Base-by-base conservation (phyloP, 345 rosid species). In the Reutealis trisperma region DNA sequence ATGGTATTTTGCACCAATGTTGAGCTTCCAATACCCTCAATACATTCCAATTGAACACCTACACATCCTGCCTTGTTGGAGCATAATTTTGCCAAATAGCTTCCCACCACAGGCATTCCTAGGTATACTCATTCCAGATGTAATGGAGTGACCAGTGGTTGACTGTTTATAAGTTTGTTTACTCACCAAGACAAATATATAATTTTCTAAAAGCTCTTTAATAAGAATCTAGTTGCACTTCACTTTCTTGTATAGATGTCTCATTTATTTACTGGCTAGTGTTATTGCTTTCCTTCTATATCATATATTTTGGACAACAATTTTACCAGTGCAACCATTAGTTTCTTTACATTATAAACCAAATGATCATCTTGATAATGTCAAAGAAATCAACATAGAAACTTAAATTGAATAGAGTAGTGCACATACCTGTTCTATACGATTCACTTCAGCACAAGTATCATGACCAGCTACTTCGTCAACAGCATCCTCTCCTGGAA, bases 401-500 rank as follows among this genome's bases (percentile, higher is more conserved):
- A 34, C 32, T 27, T 51, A 63, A 76, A 52, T 18, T 27, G 10
- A 66, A 30, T 13, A 75, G 71, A 74, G 62, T 61, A 77, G 78
- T 74, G 71, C 42, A 82, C 81, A 67, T 64, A 90, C 97, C 92
- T 87, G 86, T 76, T 83, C 85, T 42, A 78, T 44, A 55, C 27
- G 77, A 71, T 81, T 84, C 72, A 57, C 81, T 74, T 70, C 83
- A 61, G n/a, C 19, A 68, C 51, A 30, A 24, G 77, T 74, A 34
- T 78, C 85, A 47, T 83, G 84, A 73, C 72, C 80, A 27, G 73
- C 67, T 32, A 58, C 32, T 21, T 83, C 87, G 45, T 86, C 90
- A 62, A 70, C 78, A 54, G 81, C 86, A 68, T 84, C 93, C 49
- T 83, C 87, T 70, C 97, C 92, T 4, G 95, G 97, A 74, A 89